Conservation (phyloP, 805 yeast species). For the Metschnikowia amazonensis region DNA sequence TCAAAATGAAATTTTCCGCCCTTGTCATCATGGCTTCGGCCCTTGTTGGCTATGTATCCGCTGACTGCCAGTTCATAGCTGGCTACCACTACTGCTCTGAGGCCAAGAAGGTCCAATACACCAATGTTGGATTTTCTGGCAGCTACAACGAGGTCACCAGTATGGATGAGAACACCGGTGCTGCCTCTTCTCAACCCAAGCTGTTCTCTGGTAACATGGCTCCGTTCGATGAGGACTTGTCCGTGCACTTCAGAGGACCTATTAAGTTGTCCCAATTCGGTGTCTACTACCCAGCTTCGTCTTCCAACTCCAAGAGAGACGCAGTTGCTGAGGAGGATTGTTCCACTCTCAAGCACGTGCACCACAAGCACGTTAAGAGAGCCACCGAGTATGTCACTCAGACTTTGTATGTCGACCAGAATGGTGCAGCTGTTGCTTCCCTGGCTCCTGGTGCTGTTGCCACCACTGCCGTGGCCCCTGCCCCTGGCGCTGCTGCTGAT, state of each 20-base stretch:
- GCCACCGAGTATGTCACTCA: constrained; percentile 72
- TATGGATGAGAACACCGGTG: constrained; percentile 70
- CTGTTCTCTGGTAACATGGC: constrained; percentile 69
- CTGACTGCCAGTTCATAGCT: constrained; percentile 45
- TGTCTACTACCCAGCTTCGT: constrained; percentile 72
- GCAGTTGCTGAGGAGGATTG: constrained; percentile 39
- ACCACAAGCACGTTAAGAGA: constrained; percentile 51
- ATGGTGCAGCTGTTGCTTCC: constrained; percentile 43
- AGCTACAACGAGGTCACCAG: constrained; percentile 72
- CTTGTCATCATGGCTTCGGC: constrained; percentile 17
- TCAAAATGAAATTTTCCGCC: constrained; percentile 17
- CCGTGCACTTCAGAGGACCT: constrained; percentile 91
- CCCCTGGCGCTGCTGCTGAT: neutral
- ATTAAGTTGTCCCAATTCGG: constrained; percentile 77
- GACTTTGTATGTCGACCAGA: constrained; percentile 64
- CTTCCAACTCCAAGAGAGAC: constrained; percentile 43
- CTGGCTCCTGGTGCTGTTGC: constrained; percentile 8
- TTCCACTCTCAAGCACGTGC: constrained; percentile 40
- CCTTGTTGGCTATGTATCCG: constrained; percentile 19
- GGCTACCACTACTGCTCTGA: constrained; percentile 85
- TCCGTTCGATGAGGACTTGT: constrained; percentile 82
- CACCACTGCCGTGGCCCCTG: neutral
- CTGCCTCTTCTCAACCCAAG: constrained; percentile 56
- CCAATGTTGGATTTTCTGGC: constrained; percentile 81
- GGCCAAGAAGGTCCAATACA: constrained; percentile 63